Percentiles rank a stretch among this genome's conserved stretches.
phyloP scores from a whole-genome alignment of 1,284 basidiomycete species.

The Melanopsichium pennsylvanicum region DNA sequence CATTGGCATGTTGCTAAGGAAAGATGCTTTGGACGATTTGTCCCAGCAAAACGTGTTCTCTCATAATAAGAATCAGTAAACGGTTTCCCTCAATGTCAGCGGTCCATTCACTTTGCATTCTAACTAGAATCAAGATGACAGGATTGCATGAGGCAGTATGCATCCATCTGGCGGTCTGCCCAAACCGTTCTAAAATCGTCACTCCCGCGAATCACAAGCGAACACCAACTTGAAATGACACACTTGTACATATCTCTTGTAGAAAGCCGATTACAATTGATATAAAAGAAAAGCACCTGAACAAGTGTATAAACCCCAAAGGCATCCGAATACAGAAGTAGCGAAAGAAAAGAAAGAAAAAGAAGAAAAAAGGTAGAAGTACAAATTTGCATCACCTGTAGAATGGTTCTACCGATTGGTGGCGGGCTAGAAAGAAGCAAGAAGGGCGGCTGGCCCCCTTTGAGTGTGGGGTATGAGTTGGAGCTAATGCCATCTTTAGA shows the following conservation, averaged over 20 bases:
- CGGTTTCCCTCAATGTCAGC: too few species aligned
- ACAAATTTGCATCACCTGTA: conserved; percentile 1
- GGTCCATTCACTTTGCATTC: too few species aligned
- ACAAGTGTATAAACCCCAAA: too few species aligned
- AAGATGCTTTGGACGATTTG: conserved; percentile 13
- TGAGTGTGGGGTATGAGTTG: too few species aligned
- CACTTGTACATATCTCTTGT: too few species aligned
- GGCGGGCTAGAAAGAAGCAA: neutral
- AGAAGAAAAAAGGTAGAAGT: conserved; percentile 34
- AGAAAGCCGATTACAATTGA: conserved; percentile 17
- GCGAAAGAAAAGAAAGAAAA: conserved; percentile 4
- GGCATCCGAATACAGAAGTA: conserved; percentile 25
- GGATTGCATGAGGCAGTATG: too few species aligned
- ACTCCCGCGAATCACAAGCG: too few species aligned
- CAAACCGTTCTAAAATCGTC: too few species aligned
- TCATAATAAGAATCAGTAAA: neutral
- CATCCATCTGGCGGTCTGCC: too few species aligned
- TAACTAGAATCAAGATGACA: too few species aligned
- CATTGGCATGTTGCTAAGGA: conserved; percentile 15
- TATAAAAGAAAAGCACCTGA: conserved; percentile 8
- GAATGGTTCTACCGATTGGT: too few species aligned
- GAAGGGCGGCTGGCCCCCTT: conserved; percentile 4
- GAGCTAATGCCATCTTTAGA: neutral
- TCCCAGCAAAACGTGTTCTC: neutral
- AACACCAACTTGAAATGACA: too few species aligned